Base-by-base conservation (phyloP, 208 protist species). In the Trypanosoma boissoni region DNA sequence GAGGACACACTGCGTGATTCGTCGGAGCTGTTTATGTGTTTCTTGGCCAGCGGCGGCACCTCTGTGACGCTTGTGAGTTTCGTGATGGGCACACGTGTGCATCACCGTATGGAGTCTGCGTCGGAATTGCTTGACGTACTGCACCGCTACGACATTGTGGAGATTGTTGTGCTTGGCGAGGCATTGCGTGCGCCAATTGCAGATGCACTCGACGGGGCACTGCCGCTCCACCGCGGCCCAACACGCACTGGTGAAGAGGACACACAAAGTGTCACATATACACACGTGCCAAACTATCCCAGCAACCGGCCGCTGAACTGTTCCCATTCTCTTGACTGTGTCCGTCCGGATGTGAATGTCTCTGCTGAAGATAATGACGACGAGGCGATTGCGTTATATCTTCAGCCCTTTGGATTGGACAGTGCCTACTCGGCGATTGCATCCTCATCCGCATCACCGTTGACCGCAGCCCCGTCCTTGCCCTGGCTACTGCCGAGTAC, bases 21-120 rank as follows among this genome's bases (percentile, higher is more conserved):
- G 3, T 90, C 83, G 0, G 83, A 93, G 55, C 56, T 86, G 5
- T 86, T 81, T 51, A 56, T 93, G 58, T 88, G 79, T 53, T 90
- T 93, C 49, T 21, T 92, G 2, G 32, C 37, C n/a, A n/a, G n/a
- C n/a, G n/a, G n/a, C n/a, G n/a, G n/a, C n/a, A n/a, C n/a, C n/a
- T n/a, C n/a, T n/a, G 39, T 83, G 26, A 58, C 64, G 24, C 69
- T 94, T 34, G 76, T 92, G 7, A 92, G 85, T 58, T 94, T 94
- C 39, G 80, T 92, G 23, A 85, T 80, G 26, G 52, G 53, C 29
- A 8, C 29, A 7, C 10, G 58, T 6, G 0, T 1, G 0, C 52
- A 45, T 36, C 72, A 78, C 59, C 72, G 72, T 14, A 36, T 88
- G 14, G 28, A 34, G 18, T 73, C 64, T 0, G 72, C 75, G 9